Conservation (phyloP, 1,284 basidiomycete genomes). For the Apiotrichum domesticum region DNA sequence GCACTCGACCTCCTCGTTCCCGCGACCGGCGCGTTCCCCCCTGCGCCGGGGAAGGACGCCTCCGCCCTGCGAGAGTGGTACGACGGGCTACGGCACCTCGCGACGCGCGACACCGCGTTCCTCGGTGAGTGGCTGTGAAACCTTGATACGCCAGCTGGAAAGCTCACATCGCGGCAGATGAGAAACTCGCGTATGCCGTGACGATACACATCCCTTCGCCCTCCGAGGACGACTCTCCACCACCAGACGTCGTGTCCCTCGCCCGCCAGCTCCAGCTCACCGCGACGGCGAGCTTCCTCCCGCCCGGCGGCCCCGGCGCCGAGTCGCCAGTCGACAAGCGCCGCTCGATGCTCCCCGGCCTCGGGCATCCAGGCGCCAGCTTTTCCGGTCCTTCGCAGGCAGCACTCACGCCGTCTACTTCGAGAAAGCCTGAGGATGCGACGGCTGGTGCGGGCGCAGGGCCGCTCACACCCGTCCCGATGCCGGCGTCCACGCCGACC, state of each 20-base stretch:
- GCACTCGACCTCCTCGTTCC: conserved; percentile 62
- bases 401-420: neutral
- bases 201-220: conserved; percentile 45
- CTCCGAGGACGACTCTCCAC: neutral
- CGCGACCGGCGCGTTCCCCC: conserved; percentile 51
- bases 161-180: conserved; percentile 49
- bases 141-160: too few species aligned
- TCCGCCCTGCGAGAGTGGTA: conserved; percentile 55
- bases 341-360: neutral
- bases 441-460: neutral
- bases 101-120: conserved; percentile 51
- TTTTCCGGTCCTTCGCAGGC: neutral
- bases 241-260: conserved; percentile 4
- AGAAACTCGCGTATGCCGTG: conserved; percentile 65
- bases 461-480: conserved; percentile 1
- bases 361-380: neutral
- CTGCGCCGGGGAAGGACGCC: conserved; percentile 22
- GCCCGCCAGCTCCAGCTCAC: conserved; percentile 54
- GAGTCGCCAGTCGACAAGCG: neutral
- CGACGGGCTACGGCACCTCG: conserved; percentile 44
- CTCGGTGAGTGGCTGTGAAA: conserved; percentile 55
- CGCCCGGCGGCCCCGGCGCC: conserved; percentile 39
- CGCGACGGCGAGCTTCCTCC: conserved; percentile 73
- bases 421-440: neutral
- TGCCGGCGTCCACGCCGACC: conserved; percentile 53